Conservation (phyloP, 805 yeast species). For the Blastobotrys americana region DNA sequence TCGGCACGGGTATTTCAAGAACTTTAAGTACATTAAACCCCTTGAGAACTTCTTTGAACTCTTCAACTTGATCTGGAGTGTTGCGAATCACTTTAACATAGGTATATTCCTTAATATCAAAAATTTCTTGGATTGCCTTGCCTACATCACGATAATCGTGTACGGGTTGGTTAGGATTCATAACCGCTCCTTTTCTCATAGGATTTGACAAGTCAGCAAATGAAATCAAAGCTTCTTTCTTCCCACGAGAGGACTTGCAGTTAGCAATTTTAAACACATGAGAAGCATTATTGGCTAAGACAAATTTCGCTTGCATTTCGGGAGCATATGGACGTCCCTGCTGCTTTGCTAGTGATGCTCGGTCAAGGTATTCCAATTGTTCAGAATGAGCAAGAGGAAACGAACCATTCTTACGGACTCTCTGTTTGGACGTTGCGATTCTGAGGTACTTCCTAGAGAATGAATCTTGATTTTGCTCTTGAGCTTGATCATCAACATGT, state of each 20-base stretch:
- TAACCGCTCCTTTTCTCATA: not conserved
- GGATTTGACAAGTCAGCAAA: not conserved
- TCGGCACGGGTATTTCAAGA: conserved; percentile 11
- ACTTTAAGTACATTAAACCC: conserved; percentile 17
- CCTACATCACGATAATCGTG: conserved; percentile 8
- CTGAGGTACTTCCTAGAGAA: too few species aligned
- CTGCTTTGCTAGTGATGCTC: not conserved
- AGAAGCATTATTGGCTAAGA: not conserved
- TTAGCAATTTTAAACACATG: not conserved
- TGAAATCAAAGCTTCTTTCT: not conserved
- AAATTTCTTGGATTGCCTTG: conserved; percentile 10
- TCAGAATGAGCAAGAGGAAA: not conserved
- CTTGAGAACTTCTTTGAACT: not conserved
- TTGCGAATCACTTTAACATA: conserved; percentile 19
- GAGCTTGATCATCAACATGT: too few species aligned
- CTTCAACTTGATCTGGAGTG: conserved; percentile 7
- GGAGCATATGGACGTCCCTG: not conserved
- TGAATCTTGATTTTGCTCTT: too few species aligned
- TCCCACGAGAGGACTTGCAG: not conserved
- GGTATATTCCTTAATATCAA: conserved; percentile 10
- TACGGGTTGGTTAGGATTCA: not conserved
- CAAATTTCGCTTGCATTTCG: not conserved
- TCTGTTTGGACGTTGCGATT: not conserved
- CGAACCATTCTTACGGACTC: not conserved
- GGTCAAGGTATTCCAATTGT: not conserved